These are phyloP conservation scores for Vairimorpha ceranae DNA, from an alignment of 371 early-diverging fungal species.

Conservation along the genomic window DNA sequence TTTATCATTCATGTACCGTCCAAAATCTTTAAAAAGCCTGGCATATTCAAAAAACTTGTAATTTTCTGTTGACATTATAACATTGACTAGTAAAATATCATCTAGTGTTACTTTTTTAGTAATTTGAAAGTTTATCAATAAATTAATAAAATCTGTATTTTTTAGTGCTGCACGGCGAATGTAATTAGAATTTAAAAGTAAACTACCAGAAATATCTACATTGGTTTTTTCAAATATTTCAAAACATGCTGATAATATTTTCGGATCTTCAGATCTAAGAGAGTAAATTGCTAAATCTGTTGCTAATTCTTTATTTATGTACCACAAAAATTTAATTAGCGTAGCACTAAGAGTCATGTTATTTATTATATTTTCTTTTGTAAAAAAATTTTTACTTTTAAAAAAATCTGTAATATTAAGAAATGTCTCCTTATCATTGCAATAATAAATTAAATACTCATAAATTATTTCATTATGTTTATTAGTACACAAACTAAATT, in stretches of 20 bases:
- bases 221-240: slow-evolving; percentile 20
- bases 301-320: neutral
- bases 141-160: slow-evolving; percentile 14
- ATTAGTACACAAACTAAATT: neutral
- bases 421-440: slow-evolving; percentile 35
- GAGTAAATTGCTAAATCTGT: slow-evolving; percentile 32
- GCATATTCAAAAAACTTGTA: slow-evolving; percentile 47
- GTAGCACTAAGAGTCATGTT: slow-evolving; percentile 25
- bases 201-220: neutral
- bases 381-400: slow-evolving; percentile 25
- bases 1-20: slow-evolving; percentile 50
- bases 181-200: slow-evolving; percentile 38
- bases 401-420: slow-evolving; percentile 30
- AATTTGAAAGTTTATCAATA: slow-evolving; percentile 43
- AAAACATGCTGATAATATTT: slow-evolving; percentile 37
- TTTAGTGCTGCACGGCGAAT: slow-evolving; percentile 46
- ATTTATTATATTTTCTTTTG: slow-evolving; percentile 12
- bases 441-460: slow-evolving; percentile 33
- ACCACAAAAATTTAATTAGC: slow-evolving; percentile 36
- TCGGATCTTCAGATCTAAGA: slow-evolving; percentile 46
- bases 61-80: slow-evolving; percentile 16
- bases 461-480: slow-evolving; percentile 33
- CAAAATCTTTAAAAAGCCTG: slow-evolving; percentile 50
- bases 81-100: slow-evolving; percentile 43
- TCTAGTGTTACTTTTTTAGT: slow-evolving; percentile 23